phyloP scores from a whole-genome alignment of 1,284 basidiomycete genomes.

The Apiotrichum gamsii region DNA sequence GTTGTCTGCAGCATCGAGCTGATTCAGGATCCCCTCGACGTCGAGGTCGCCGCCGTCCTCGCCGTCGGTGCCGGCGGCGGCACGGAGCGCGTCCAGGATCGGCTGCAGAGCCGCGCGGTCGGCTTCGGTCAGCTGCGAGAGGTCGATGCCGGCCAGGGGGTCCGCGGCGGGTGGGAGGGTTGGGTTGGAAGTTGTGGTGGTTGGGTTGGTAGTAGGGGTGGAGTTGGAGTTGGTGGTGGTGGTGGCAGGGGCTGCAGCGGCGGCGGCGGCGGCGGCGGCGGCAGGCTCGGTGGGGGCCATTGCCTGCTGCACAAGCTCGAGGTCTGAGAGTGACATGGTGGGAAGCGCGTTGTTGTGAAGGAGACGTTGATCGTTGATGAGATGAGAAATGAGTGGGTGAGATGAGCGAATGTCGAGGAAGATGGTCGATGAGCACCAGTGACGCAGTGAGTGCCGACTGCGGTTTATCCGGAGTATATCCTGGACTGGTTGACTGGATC shows the following conservation, averaged over 20 bases:
- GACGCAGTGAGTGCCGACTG: too few relatives aligned
- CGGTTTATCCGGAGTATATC: too few relatives aligned
- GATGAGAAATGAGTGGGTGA: background rate
- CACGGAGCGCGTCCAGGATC: slow-evolving; percentile 22
- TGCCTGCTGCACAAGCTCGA: slow-evolving; percentile 42
- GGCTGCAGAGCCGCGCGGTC: slow-evolving; percentile 26
- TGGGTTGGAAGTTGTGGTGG: background rate
- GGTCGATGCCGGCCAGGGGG: slow-evolving; percentile 19
- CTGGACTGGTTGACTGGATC: too few relatives aligned
- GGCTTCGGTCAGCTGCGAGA: slow-evolving; percentile 19
- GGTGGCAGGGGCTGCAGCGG: slow-evolving; percentile 1
- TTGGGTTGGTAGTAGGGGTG: background rate
- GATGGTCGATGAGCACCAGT: too few relatives aligned
- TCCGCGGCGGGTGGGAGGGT: slow-evolving; percentile 4
- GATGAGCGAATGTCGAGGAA: background rate
- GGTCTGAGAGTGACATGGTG: slow-evolving; percentile 37
- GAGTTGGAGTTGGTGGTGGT: background rate
- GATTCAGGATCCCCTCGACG: slow-evolving; percentile 35
- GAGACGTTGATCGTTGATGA: too few relatives aligned
- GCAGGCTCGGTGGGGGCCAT: slow-evolving; percentile 28
- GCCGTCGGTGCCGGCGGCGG: slow-evolving; percentile 11
- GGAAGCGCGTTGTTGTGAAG: background rate
- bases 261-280: slow-evolving; percentile 1
- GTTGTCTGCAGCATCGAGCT: slow-evolving; percentile 43
- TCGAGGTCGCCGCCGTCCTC: slow-evolving; percentile 23